Evolutionary conservation across 2,329 filamentous ascomycete genomes (phyloP).

Genomic region (Verticillium dahliae): DNA sequence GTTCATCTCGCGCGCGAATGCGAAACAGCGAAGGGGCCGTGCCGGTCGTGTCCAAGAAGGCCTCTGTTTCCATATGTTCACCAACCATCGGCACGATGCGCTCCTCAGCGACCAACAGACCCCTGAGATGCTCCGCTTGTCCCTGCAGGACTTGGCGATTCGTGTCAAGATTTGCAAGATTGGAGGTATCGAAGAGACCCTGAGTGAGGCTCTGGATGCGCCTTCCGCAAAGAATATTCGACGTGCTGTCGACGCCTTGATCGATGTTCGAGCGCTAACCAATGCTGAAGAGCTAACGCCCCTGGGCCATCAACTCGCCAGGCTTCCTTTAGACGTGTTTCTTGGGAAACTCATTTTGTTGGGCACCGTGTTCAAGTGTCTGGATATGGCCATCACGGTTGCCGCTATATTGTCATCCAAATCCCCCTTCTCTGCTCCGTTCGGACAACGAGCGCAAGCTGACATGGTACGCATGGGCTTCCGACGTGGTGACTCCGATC

Average conservation of each 20-base stretch:
- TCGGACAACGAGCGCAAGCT: conserved; percentile 76
- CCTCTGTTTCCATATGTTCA: conserved; percentile 93
- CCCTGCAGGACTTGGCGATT: conserved; percentile 89
- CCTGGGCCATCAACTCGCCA: conserved; percentile 78
- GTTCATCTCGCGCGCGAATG: conserved; percentile 92
- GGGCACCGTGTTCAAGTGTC: conserved; percentile 79
- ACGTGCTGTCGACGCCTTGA: conserved; percentile 82
- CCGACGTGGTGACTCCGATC: conserved; percentile 80
- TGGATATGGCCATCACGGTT: conserved; percentile 86
- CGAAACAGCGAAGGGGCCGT: conserved; percentile 88
- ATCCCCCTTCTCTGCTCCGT: conserved; percentile 83
- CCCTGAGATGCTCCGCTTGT: conserved; percentile 90
- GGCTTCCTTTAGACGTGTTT: conserved; percentile 87
- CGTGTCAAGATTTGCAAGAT: conserved; percentile 97
- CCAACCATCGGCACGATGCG: conserved; percentile 78
- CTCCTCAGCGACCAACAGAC: conserved; percentile 88
- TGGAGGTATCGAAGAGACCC: conserved; percentile 84
- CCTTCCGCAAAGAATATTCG: conserved; percentile 89
- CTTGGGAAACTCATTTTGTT: conserved; percentile 88
- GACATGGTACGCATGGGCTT: conserved; percentile 74
- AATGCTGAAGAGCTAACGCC: conserved; percentile 76
- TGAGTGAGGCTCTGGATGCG: conserved; percentile 82
- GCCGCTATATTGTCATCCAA: conserved; percentile 93
- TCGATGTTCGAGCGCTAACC: conserved; percentile 89
- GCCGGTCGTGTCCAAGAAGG: conserved; percentile 94